These are phyloP conservation scores for Citrus sp. DNA, from an alignment of 345 rosid species.

Conservation along the genomic window DNA sequence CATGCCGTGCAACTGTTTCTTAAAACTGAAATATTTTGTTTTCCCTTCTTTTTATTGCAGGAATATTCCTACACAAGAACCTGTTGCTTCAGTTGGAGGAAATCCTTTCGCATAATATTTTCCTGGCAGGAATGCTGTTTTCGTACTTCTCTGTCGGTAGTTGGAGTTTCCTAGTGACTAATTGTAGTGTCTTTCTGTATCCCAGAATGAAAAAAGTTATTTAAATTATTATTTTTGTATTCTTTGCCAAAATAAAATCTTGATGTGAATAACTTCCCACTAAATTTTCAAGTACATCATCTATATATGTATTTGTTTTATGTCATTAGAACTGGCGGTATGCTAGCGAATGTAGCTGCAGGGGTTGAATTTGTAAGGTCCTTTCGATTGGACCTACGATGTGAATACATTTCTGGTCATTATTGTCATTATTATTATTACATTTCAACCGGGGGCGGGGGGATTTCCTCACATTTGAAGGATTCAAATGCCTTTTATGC, in stretches of 20 bases:
- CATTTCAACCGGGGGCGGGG: too few relatives aligned
- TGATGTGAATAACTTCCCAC: slow-evolving; percentile 9
- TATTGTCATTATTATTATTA: background rate
- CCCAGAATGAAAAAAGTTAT: background rate
- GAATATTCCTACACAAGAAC: slow-evolving; percentile 62
- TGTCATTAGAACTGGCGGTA: background rate
- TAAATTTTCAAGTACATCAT: background rate
- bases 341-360: background rate
- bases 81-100: slow-evolving; percentile 75
- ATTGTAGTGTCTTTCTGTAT: background rate
- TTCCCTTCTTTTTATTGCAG: slow-evolving; percentile 28
- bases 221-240: background rate
- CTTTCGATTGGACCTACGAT: background rate
- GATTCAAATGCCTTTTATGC: too few relatives aligned
- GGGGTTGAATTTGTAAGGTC: background rate
- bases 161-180: slow-evolving; percentile 1
- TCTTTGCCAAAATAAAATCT: slow-evolving; percentile 14
- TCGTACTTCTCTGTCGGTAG: background rate
- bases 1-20: background rate
- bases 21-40: background rate
- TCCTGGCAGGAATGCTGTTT: background rate
- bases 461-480: too few relatives aligned
- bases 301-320: background rate
- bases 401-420: background rate
- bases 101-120: slow-evolving; percentile 76